Evolutionary conservation across 2,329 filamentous ascomycete species (phyloP), one percentile per base, ranked within the genome.

Genomic region (Colletotrichum tanaceti): DNA sequence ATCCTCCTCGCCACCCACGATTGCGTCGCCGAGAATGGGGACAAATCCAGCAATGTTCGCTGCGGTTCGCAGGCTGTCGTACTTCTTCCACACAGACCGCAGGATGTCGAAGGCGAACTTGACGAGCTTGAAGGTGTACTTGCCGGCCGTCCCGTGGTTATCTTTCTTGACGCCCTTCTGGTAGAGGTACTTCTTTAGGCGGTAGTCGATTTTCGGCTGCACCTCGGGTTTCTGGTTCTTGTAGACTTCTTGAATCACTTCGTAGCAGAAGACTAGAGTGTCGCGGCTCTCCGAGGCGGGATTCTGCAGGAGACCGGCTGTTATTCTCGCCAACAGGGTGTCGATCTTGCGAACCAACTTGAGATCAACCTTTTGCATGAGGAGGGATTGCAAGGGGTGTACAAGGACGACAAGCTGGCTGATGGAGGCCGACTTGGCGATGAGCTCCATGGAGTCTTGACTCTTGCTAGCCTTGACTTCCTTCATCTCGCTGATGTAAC

Each of bases 401-500:
- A 98, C 86, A 4, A 99, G 87, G 58, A 91, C 88, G 55, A 91
- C 89, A 6, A 98, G 85, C 65, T 90, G 89, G 59, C 81, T 84
- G 28, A 98, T 84, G 1, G 94, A 95, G 1, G 93, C 90, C 55
- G 90, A 94, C 75, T 91, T 93, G 32, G 96, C 92, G 72, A 98
- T 86, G 18, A 98, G 84, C 78, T 98, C 95, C 90, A 98, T 97
- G 0, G 96, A 97, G 76, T 99, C 97, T 75, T 94, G 97, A 77
- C 94, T 98, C 84, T 98, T 99, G 84, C 93, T 98, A 79, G 93
- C 96, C 83, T 97, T 98, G 65, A 99, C 91, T 80, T 99, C 96
- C 79, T 97, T 97, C 91, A 97, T 98, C 79, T 95, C 92, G 77
- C 90, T 97, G 64, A 91, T 91, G 77, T 99, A 99, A 61, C 94